Evolutionary conservation across 2,329 filamentous ascomycete genomes (phyloP), one percentile per base, ranked within the genome.

Genomic region (Lachnum nothofagi): DNA sequence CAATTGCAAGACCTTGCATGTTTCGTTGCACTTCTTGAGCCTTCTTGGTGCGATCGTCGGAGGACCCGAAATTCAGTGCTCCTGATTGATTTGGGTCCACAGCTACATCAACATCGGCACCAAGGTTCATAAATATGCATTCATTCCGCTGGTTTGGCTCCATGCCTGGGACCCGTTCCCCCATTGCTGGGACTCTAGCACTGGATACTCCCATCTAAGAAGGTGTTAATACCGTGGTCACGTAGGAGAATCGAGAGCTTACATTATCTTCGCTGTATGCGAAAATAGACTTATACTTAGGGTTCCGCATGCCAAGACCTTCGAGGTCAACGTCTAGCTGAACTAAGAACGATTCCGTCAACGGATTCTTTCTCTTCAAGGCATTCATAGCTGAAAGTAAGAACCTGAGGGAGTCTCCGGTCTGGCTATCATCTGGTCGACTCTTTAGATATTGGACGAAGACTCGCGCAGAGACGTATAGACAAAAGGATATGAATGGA

Each of bases 361-460:
- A 74, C 0, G 91, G 91, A 57, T 95, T 96, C 60, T 87, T 86
- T 51, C 80, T 80, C 68, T 94, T 95, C 57, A 97, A 70, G 3
- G 88, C 89, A 57, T 90, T 86, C 83, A 98, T 95, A 4, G 91
- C 91, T 17, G 85, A 83, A 2, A 97, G 77, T 14, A 97, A 76
- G 65, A 98, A 97, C 48, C 91, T 84, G n/a, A 97, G 72, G 0
- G 90, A 91, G 48, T 91, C 85, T 16, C 75, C 81, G 56, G 81
- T 86, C 67, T 82, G 87, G 63, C 76, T 81, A 67, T 97, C 91
- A 24, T 91, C 85, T 0, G 91, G 89, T n/a, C 86, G 79, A 48
- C 87, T 93, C 68, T 95, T 96, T n/a, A 97, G 76, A 62, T 94
- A 96, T 65, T 97, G 91, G 6, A 97, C 85, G 63, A 97, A 97